A percentile compares a stretch with the other conserved stretches of the same genome.
Evolutionary conservation across 805 yeast genomes (phyloP).

Genomic region (Teunomyces gatunensis): DNA sequence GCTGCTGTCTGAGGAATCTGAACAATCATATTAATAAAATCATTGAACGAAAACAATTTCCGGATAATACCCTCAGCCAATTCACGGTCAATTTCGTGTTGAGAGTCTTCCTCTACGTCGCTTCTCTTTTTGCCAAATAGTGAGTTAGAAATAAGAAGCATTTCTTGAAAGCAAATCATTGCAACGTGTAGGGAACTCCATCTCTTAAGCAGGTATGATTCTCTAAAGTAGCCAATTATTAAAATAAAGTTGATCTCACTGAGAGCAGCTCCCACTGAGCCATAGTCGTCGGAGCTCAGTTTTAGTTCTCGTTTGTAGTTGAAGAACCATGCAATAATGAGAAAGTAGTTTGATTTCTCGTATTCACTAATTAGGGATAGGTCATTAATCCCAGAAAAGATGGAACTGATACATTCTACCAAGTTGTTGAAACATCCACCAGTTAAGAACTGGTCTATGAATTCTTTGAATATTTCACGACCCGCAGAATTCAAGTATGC

Average conservation of each 20-base stretch:
- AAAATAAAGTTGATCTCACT: conserved; percentile 60
- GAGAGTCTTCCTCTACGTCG: conserved; percentile 46
- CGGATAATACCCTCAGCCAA: conserved; percentile 58
- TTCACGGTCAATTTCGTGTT: conserved; percentile 37
- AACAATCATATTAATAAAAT: conserved; percentile 53
- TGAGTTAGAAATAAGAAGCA: conserved; percentile 48
- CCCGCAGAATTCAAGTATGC: conserved; percentile 23
- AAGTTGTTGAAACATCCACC: conserved; percentile 76
- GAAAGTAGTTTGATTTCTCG: conserved; percentile 48
- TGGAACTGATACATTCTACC: conserved; percentile 49
- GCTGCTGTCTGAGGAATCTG: conserved; percentile 62
- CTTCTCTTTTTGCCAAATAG: conserved; percentile 34
- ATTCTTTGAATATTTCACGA: conserved; percentile 38
- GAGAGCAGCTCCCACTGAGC: conserved; percentile 53
- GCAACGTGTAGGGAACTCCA: conserved; percentile 69
- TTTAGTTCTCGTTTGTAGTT: conserved; percentile 51
- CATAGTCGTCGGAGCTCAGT: conserved; percentile 30
- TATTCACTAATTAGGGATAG: conserved; percentile 30
- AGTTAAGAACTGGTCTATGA: conserved; percentile 50
- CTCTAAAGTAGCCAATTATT: conserved; percentile 45
- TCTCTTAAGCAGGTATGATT: conserved; percentile 39
- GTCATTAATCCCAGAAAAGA: conserved; percentile 34
- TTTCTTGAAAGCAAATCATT: conserved; percentile 62
- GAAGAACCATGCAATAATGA: conserved; percentile 72
- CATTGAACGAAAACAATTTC: conserved; percentile 67